Evolutionary conservation across 805 yeast species (phyloP).

Genomic region (Torulaspora microellipsoides): DNA sequence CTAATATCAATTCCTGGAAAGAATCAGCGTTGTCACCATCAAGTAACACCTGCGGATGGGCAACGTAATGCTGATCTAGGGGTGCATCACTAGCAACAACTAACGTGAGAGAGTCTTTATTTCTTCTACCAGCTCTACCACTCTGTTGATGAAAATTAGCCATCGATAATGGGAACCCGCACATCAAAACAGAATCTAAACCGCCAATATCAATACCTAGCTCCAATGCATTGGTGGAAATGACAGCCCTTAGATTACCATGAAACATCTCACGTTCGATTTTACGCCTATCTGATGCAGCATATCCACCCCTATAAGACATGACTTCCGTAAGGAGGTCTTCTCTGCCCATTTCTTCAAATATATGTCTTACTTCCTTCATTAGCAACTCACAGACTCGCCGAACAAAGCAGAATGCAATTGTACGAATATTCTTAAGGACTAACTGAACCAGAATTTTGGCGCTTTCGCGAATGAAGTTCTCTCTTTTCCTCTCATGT

Average conservation of each 20-base stretch:
- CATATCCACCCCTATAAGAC: constrained; percentile 95
- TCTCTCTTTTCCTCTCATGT: constrained; percentile 54
- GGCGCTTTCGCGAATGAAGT: constrained; percentile 73
- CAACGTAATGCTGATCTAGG: constrained; percentile 77
- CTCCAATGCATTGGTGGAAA: constrained; percentile 94
- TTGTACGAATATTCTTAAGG: constrained; percentile 62
- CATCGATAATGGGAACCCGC: constrained; percentile 87
- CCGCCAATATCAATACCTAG: constrained; percentile 94
- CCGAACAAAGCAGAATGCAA: constrained; percentile 86
- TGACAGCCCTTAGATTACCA: constrained; percentile 78
- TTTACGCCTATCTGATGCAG: constrained; percentile 75
- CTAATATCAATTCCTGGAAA: constrained; percentile 55
- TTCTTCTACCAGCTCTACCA: constrained; percentile 94
- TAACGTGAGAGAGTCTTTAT: constrained; percentile 76
- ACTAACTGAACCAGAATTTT: constrained; percentile 64
- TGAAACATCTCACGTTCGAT: constrained; percentile 89
- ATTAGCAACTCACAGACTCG: constrained; percentile 80
- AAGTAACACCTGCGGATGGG: constrained; percentile 38
- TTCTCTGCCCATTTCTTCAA: constrained; percentile 42
- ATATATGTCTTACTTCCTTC: constrained; percentile 67
- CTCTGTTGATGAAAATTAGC: constrained; percentile 91
- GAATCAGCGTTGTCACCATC: constrained; percentile 45
- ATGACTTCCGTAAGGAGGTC: constrained; percentile 60
- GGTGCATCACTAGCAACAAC: constrained; percentile 81
- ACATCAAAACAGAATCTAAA: constrained; percentile 83